Evolutionary conservation across 1,284 basidiomycete genomes (phyloP), one percentile per base, ranked within the genome.

Genomic region (Lentinula novae-zelandiae): DNA sequence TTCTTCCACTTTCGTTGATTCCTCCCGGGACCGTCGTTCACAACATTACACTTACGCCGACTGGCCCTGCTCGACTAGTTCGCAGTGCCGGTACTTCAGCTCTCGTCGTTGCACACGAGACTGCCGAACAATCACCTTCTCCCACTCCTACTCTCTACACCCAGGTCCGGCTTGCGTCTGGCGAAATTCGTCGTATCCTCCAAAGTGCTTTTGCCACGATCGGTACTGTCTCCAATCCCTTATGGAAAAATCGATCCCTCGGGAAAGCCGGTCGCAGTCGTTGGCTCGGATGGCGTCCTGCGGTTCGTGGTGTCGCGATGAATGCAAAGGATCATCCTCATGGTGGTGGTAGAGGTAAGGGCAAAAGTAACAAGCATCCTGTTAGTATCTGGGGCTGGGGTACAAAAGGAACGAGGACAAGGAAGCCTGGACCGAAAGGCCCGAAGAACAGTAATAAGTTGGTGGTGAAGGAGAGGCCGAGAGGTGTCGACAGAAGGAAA

Each of bases 311-410:
- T 89, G 89, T 98, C 64, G 96, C 96, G 31, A 98, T 98, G 96
- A 99, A 99, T 76, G 90, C 94, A 83, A 95, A 74, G 63, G 96
- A 98, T 75, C 96, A 99, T 76, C 96, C 96, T 65, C 95, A 95
- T 75, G 96, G 96, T 77, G 96, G 96, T 81, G 96, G 96, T 73
- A 90, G 96, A 78, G 96, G 96, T 71, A 98, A 97, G 78, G 93
- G 90, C 62, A 98, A 98, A 83, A 93, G 93, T 65, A 92, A 96
- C 84, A 94, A 93, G 72, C 89, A 95, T 72, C 93, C 95, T 4
- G 86, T 92, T 20, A 94, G 93, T 27, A 88, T 92, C 60, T 96
- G 91, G 84, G 96, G 96, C 63, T 92, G 93, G 86, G 83, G 92
- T 64, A 90, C 93, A 33, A 95, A 96, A 80, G 95, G 95, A 68